A percentile compares a stretch with the other conserved stretches of the same genome.
phyloP scores from a whole-genome alignment of 108 stramenopile genomes.

The Craspedostauros australis region DNA sequence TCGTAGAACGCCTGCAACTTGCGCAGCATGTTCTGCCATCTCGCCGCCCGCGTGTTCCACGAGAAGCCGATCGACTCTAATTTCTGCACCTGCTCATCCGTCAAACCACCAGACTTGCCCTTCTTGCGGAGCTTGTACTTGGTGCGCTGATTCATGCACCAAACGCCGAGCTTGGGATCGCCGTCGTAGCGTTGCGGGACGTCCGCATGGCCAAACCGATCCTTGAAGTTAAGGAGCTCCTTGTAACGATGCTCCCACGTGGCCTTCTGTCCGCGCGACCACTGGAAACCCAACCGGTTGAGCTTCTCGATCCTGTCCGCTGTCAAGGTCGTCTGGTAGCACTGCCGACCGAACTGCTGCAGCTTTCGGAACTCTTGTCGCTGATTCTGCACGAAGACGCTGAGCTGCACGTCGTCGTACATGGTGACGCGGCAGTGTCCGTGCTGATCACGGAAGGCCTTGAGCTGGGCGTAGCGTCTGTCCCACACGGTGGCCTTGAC shows the following conservation, averaged over 20 bases:
- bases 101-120: slow-evolving; percentile 19
- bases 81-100: slow-evolving; percentile 22
- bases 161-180: slow-evolving; percentile 32
- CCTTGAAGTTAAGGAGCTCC: slow-evolving; percentile 21
- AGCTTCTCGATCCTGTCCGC: slow-evolving; percentile 24
- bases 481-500: slow-evolving; percentile 30
- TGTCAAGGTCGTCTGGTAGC: slow-evolving; percentile 13
- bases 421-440: slow-evolving; percentile 26
- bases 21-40: slow-evolving; percentile 35
- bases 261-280: slow-evolving; percentile 7
- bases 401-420: slow-evolving; percentile 10
- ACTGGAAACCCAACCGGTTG: slow-evolving; percentile 22
- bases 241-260: slow-evolving; percentile 27
- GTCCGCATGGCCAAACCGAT: slow-evolving; percentile 16
- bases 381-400: slow-evolving; percentile 38
- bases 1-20: slow-evolving; percentile 26
- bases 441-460: slow-evolving; percentile 8
- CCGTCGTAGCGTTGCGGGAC: slow-evolving; percentile 43
- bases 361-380: slow-evolving; percentile 22
- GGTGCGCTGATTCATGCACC: slow-evolving; percentile 50
- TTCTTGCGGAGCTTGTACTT: slow-evolving; percentile 21
- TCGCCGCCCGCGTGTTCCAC: slow-evolving; percentile 26
- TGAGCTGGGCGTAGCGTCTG: slow-evolving; percentile 25
- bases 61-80: slow-evolving; percentile 40
- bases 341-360: not conserved